Conservation (phyloP, 768 basidiomycete species). For the Suillus hirtellus region DNA sequence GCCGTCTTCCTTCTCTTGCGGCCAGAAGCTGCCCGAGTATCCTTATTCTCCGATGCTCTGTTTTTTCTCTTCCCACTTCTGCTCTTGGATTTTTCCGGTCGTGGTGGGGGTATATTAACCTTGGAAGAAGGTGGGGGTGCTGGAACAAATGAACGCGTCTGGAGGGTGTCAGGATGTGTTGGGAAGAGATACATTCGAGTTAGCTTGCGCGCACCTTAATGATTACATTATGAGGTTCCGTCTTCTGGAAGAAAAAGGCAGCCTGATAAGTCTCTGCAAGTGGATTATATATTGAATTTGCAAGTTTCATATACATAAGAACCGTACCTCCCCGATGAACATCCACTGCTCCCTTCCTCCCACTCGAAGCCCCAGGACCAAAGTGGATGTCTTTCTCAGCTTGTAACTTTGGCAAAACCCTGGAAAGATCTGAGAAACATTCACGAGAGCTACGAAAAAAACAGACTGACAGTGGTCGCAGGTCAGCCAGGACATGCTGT, state of each 20-base stretch:
- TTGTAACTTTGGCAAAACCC: constrained; percentile 66
- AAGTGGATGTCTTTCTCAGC: constrained; percentile 52
- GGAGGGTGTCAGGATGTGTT: constrained; percentile 2
- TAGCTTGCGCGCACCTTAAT: constrained; percentile 64
- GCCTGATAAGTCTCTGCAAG: constrained; percentile 81
- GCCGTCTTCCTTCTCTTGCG: constrained; percentile 42
- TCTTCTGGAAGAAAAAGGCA: constrained; percentile 85
- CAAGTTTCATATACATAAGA: constrained; percentile 10
- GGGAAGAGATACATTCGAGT: constrained; percentile 3
- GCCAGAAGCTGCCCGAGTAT: constrained; percentile 9
- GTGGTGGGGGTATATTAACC: constrained; percentile 8
- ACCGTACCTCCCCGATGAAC: constrained; percentile 78
- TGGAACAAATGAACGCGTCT: constrained; percentile 46
- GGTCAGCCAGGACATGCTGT: constrained; percentile 77
- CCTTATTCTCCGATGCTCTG: constrained; percentile 14
- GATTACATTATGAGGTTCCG: constrained; percentile 78
- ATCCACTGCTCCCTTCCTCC: constrained; percentile 73
- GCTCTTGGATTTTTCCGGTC: constrained; percentile 20
- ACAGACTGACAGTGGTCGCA: constrained; percentile 63
- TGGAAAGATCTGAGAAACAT: constrained; percentile 29
- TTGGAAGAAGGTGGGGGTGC: constrained; percentile 21
- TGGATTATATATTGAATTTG: constrained; percentile 9
- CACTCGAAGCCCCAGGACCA: constrained; percentile 38
- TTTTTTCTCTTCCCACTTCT: constrained; percentile 25
- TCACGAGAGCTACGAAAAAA: background rate